These are phyloP conservation scores for Teunomyces lycoperdinae DNA, from an alignment of 805 yeast species.

Conservation along the genomic window DNA sequence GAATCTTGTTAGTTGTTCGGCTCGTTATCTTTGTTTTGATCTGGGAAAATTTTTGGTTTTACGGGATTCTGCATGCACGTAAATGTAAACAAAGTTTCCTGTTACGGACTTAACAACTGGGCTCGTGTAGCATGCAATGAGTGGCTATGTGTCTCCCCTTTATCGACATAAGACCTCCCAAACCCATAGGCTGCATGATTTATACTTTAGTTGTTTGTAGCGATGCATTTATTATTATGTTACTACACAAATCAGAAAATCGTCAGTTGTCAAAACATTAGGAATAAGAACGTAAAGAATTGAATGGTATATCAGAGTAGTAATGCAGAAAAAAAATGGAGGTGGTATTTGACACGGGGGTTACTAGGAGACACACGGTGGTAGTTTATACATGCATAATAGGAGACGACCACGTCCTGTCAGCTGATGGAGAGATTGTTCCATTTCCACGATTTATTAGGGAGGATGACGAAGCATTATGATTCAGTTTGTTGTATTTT, in stretches of 20 bases:
- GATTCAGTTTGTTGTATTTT: slow-evolving; percentile 2
- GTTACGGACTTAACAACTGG: background rate
- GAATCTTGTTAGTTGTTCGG: background rate
- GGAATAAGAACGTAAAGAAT: background rate
- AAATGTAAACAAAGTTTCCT: background rate
- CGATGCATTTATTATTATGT: background rate
- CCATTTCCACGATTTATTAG: background rate
- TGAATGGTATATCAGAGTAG: slow-evolving; percentile 1
- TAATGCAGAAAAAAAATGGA: slow-evolving; percentile 1
- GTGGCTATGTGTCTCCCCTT: no score
- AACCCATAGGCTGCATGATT: no score
- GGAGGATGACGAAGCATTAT: background rate
- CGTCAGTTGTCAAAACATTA: background rate
- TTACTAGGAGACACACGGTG: no score
- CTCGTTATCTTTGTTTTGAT: slow-evolving; percentile 1
- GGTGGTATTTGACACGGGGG: background rate
- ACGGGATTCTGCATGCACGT: background rate
- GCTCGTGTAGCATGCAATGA: background rate
- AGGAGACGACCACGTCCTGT: slow-evolving; percentile 12
- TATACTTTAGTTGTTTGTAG: background rate
- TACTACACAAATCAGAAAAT: background rate
- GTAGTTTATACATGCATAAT: slow-evolving; percentile 11
- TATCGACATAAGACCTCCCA: no score
- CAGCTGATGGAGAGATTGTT: slow-evolving; percentile 1
- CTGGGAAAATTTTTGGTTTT: slow-evolving; percentile 1